phyloP scores from a whole-genome alignment of 2,329 filamentous ascomycete genomes.

The Tolypocladium tundrense region DNA sequence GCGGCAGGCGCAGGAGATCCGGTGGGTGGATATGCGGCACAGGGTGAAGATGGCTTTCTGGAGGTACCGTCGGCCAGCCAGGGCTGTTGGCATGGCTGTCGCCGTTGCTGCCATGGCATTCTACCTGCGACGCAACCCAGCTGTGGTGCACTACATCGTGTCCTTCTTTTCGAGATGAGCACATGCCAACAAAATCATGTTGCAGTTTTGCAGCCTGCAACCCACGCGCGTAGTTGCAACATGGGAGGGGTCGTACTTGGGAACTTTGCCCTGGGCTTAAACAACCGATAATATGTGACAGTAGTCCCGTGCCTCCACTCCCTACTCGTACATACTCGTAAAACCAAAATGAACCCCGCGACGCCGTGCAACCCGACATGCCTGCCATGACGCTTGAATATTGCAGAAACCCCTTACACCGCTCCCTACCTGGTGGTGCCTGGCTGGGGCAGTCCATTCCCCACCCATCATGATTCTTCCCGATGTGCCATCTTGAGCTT shows the following conservation, averaged over 20 bases:
- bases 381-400: neutral
- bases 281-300: neutral
- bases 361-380: neutral
- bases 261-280: neutral
- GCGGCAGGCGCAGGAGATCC: slow-evolving; percentile 62
- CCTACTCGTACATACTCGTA: no score
- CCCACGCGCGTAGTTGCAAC: neutral
- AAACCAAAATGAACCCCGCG: neutral
- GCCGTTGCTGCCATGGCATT: slow-evolving; percentile 58
- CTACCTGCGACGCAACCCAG: slow-evolving; percentile 46
- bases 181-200: neutral
- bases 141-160: slow-evolving; percentile 14
- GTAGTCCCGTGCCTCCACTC: neutral
- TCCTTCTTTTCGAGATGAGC: slow-evolving; percentile 12
- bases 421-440: neutral
- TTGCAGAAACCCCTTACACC: neutral
- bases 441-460: neutral
- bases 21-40: slow-evolving; percentile 43
- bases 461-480: slow-evolving; percentile 22
- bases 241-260: neutral
- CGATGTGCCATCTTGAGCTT: slow-evolving; percentile 49
- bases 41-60: slow-evolving; percentile 32
- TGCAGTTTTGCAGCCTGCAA: neutral
- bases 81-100: slow-evolving; percentile 53
- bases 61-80: slow-evolving; percentile 55